phyloP scores from a whole-genome alignment of 768 basidiomycete genomes.

The Daedaleopsis sinensis region DNA sequence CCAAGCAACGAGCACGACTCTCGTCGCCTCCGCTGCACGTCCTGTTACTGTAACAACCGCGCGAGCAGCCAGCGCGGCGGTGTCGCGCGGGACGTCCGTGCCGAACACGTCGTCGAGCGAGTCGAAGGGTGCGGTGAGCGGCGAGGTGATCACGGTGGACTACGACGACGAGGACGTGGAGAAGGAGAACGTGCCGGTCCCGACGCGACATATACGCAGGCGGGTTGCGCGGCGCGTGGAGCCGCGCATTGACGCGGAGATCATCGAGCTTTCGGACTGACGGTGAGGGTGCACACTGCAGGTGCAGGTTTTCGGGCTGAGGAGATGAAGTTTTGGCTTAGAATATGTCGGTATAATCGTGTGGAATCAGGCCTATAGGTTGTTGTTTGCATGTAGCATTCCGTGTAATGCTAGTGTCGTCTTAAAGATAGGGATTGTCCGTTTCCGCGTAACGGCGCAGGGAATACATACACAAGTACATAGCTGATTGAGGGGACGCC shows the following conservation, averaged over 20 bases:
- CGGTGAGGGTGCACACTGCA: not conserved
- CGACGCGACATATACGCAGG: constrained; percentile 52
- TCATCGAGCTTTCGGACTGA: constrained; percentile 63
- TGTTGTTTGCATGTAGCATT: not conserved
- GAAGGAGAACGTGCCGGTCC: constrained; percentile 63
- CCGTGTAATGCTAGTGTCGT: not conserved
- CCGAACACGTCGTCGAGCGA: constrained; percentile 15
- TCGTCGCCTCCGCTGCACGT: not conserved
- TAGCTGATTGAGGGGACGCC: not conserved
- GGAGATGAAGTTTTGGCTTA: not conserved
- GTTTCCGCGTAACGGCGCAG: too few species aligned
- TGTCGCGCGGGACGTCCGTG: constrained; percentile 1
- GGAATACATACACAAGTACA: constrained; percentile 4
- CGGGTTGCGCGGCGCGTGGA: constrained; percentile 38
- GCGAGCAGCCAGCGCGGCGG: not conserved
- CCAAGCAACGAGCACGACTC: not conserved
- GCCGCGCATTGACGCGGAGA: constrained; percentile 36
- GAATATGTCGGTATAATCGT: not conserved
- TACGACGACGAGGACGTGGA: constrained; percentile 53
- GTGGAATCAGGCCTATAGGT: not conserved
- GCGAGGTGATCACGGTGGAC: constrained; percentile 42
- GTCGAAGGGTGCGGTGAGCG: not conserved
- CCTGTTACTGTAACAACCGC: too few species aligned
- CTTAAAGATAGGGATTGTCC: too few species aligned
- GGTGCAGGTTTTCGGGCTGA: not conserved